A percentile compares a stretch with the other conserved stretches of the same genome.
These are phyloP conservation scores for Syncephalastrum contaminatum DNA, from an alignment of 371 early-diverging fungal species.

Conservation along the genomic window DNA sequence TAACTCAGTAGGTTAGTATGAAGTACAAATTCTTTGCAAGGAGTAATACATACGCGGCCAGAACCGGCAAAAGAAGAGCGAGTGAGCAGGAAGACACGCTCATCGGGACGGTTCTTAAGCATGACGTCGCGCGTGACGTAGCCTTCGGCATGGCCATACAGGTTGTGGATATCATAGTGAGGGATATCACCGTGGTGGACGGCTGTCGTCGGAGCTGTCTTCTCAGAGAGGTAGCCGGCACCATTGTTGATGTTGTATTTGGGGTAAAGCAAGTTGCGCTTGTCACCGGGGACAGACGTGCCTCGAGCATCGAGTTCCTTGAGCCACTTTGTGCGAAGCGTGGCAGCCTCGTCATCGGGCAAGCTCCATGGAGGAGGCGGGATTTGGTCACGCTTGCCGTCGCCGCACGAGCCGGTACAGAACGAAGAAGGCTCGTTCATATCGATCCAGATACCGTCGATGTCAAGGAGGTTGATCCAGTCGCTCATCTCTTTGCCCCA, in stretches of 20 bases:
- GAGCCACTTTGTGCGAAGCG: slow-evolving; percentile 5
- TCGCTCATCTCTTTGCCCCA: slow-evolving; percentile 8
- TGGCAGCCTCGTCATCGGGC: slow-evolving; percentile 8
- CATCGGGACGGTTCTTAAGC: slow-evolving; percentile 29
- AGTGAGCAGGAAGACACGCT: slow-evolving; percentile 69
- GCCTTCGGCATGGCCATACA: slow-evolving; percentile 63
- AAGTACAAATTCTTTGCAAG: not conserved
- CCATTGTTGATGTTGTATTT: slow-evolving; percentile 43
- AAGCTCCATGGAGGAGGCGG: slow-evolving; percentile 41
- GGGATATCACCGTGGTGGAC: slow-evolving; percentile 52
- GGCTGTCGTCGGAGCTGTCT: slow-evolving; percentile 58
- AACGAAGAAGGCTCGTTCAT: slow-evolving; percentile 72
- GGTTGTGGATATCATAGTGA: slow-evolving; percentile 66
- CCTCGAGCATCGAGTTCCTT: slow-evolving; percentile 20
- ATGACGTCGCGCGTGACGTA: slow-evolving; percentile 52
- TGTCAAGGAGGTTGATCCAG: slow-evolving; percentile 3
- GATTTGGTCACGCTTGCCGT: slow-evolving; percentile 11
- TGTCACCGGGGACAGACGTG: slow-evolving; percentile 17
- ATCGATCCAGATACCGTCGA: slow-evolving; percentile 58
- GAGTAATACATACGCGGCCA: slow-evolving; percentile 65
- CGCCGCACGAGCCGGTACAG: slow-evolving; percentile 14
- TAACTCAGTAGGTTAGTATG: not conserved
- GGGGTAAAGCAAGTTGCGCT: slow-evolving; percentile 34
- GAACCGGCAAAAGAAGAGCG: slow-evolving; percentile 69
- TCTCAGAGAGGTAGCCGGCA: slow-evolving; percentile 43